Evolutionary conservation across 1,284 basidiomycete species (phyloP), one percentile per base, ranked within the genome.

Genomic region (Caloboletus firmus): DNA sequence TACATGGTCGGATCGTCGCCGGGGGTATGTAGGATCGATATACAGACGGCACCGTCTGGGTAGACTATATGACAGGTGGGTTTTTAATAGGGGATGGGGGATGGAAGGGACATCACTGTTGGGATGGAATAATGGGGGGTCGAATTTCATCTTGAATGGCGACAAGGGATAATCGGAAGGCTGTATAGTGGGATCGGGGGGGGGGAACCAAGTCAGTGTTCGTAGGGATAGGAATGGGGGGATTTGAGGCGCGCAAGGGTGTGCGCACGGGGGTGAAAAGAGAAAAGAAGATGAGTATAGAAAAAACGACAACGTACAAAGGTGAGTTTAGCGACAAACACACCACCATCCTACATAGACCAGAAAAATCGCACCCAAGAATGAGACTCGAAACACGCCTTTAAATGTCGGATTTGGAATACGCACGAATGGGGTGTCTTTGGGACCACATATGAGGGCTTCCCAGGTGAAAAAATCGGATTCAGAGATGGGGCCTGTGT

Each of bases 381-480:
- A n/a, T n/a, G n/a, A n/a, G n/a, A n/a, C n/a, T n/a, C n/a, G n/a
- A n/a, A n/a, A n/a, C n/a, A n/a, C n/a, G n/a, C n/a, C n/a, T n/a
- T n/a, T n/a, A n/a, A n/a, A n/a, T n/a, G n/a, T n/a, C n/a, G n/a
- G n/a, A n/a, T n/a, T n/a, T n/a, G n/a, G n/a, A n/a, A n/a, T 4
- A 75, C 87, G 72, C 71, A 93, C 91, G 71, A 97, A 99, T 1
- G 97, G 97, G 41, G 97, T 99, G 61, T 95, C 97, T 67, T 96
- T 94, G 13, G 96, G 97, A 1, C 97, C 97, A 64, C 87, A 89
- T 56, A 99, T 95, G 62, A 99, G 80, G 17, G 95, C 95, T 74
- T 98, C 97, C 97, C 97, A 99, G 59, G 89, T 90, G 71, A 99
- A 93, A 79, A 99, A 95, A 76, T 99, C 94, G 60, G 90, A 87